These are phyloP conservation scores for Arthroderma sp. DNA, from an alignment of 2,329 filamentous ascomycete genomes.

Conservation along the genomic window DNA sequence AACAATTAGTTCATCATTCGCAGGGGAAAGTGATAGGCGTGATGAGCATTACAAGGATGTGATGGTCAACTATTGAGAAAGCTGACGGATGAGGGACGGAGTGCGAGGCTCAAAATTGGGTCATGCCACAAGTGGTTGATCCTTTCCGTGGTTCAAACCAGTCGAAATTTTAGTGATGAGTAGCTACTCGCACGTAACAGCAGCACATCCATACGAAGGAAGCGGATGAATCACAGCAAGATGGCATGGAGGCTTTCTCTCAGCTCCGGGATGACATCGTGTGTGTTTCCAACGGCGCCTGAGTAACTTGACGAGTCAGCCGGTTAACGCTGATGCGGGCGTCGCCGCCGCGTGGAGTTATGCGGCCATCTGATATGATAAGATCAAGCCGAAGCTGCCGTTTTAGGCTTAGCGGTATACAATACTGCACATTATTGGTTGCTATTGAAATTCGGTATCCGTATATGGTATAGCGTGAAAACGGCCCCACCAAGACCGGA, in stretches of 20 bases:
- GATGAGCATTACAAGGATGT: not conserved
- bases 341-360: not conserved
- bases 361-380: slow-evolving; percentile 13
- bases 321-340: not conserved
- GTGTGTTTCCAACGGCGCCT: too few relatives aligned
- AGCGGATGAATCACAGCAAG: too few relatives aligned
- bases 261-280: too few relatives aligned
- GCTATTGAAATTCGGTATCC: not conserved
- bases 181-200: too few relatives aligned
- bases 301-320: not conserved
- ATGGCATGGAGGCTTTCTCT: too few relatives aligned
- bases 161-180: too few relatives aligned
- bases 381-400: slow-evolving; percentile 6
- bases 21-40: too few relatives aligned
- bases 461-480: not conserved
- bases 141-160: too few relatives aligned
- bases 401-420: not conserved
- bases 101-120: slow-evolving; percentile 3
- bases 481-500: not conserved
- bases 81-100: not conserved
- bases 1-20: too few relatives aligned
- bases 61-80: not conserved
- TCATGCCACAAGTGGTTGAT: not conserved
- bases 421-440: not conserved
- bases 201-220: too few relatives aligned